Percentiles rank a stretch among this genome's conserved stretches.
phyloP scores from a whole-genome alignment of 257 asterid genomes.

The Plantago major region DNA sequence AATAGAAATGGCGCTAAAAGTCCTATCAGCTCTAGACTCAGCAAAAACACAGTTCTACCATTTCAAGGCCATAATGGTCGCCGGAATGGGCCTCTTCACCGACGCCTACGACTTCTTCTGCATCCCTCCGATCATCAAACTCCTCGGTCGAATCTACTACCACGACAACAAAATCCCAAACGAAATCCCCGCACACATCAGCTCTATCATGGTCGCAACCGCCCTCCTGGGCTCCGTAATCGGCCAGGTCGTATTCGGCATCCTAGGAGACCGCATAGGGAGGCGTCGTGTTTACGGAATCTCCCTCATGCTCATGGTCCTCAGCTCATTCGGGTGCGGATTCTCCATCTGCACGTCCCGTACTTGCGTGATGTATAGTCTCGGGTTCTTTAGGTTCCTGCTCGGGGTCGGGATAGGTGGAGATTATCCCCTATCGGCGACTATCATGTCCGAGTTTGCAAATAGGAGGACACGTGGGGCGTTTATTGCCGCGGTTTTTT shows the following conservation, averaged over 20 bases:
- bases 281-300: conserved; percentile 48
- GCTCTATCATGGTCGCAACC: conserved; percentile 31
- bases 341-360: conserved; percentile 41
- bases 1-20: conserved; percentile 38
- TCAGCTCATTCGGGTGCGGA: conserved; percentile 50
- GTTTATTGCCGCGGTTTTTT: conserved; percentile 54
- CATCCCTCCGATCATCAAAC: conserved; percentile 50
- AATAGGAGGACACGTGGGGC: conserved; percentile 49
- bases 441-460: conserved; percentile 63
- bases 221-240: conserved; percentile 48
- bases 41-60: conserved; percentile 53
- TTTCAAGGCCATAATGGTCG: conserved; percentile 49
- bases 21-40: conserved; percentile 47
- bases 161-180: not conserved
- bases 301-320: conserved; percentile 45
- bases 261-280: conserved; percentile 47
- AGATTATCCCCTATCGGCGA: conserved; percentile 59
- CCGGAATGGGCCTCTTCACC: conserved; percentile 64
- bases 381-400: conserved; percentile 44
- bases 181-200: conserved; percentile 28
- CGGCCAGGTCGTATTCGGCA: conserved; percentile 46
- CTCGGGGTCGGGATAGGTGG: conserved; percentile 60
- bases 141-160: conserved; percentile 45
- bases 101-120: conserved; percentile 61
- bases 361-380: conserved; percentile 39